These are phyloP conservation scores for Echium plantagineum DNA, from an alignment of 257 asterid genomes.

Conservation along the genomic window DNA sequence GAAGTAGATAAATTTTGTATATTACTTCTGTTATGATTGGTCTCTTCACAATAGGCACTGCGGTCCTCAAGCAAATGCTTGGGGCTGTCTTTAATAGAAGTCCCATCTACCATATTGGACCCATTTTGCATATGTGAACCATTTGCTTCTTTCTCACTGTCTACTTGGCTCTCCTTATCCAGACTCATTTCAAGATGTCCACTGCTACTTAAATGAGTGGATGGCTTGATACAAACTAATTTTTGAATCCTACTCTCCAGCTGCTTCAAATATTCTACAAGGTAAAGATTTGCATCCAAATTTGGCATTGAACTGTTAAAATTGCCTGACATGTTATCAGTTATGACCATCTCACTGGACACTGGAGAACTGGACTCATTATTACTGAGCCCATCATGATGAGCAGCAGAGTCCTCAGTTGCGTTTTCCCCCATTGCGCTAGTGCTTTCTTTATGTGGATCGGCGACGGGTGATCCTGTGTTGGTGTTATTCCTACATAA, in stretches of 20 bases:
- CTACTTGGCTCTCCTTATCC: too few relatives aligned
- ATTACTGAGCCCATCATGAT: slow-evolving; percentile 9
- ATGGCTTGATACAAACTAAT: slow-evolving; percentile 8
- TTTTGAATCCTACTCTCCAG: slow-evolving; percentile 41
- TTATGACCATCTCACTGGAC: slow-evolving; percentile 10
- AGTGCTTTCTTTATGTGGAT: slow-evolving; percentile 13
- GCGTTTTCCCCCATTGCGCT: slow-evolving; percentile 8
- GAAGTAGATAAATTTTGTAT: slow-evolving; percentile 4
- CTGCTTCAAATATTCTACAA: slow-evolving; percentile 28
- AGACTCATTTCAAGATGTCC: too few relatives aligned
- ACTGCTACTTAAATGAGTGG: not conserved
- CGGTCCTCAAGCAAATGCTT: not conserved
- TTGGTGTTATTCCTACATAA: slow-evolving; percentile 25
- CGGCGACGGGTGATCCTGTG: slow-evolving; percentile 22
- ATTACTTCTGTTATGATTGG: not conserved
- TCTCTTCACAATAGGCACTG: not conserved
- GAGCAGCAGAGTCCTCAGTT: slow-evolving; percentile 5
- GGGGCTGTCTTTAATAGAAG: not conserved
- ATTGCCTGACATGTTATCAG: slow-evolving; percentile 6
- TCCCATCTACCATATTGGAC: not conserved
- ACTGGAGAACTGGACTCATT: slow-evolving; percentile 11
- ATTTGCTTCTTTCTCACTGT: slow-evolving; percentile 14
- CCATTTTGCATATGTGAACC: slow-evolving; percentile 8
- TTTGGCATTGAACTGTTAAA: slow-evolving; percentile 6
- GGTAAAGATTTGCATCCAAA: slow-evolving; percentile 31